Evolutionary conservation across 768 basidiomycete genomes (phyloP).

Genomic region (Cantharellus cinnabarinus): DNA sequence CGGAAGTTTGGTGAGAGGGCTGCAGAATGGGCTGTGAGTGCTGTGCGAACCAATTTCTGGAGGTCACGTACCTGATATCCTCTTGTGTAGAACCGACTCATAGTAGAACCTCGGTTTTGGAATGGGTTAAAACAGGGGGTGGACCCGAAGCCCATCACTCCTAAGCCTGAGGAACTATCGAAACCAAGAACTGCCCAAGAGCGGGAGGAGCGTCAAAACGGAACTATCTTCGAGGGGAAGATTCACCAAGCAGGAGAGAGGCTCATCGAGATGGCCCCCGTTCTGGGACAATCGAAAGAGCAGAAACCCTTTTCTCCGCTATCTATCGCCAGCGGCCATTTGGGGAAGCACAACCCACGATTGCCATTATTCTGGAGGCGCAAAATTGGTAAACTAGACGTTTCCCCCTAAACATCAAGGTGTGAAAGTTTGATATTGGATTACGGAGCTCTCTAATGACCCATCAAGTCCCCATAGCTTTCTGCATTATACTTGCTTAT

Average conservation of each 20-base stretch:
- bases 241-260: constrained; percentile 8
- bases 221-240: not conserved
- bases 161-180: not conserved
- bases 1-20: constrained; percentile 34
- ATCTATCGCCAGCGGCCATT: too few relatives aligned
- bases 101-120: constrained; percentile 41
- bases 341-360: too few relatives aligned
- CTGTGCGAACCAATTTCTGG: constrained; percentile 6
- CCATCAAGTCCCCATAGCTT: too few relatives aligned
- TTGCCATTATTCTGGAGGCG: too few relatives aligned
- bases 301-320: too few relatives aligned
- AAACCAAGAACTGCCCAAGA: not conserved
- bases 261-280: not conserved
- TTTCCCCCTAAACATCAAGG: too few relatives aligned
- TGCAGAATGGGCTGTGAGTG: constrained; percentile 41
- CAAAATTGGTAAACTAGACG: too few relatives aligned
- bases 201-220: not conserved
- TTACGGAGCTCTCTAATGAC: too few relatives aligned
- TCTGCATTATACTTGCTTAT: too few relatives aligned
- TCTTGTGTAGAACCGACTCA: constrained; percentile 34
- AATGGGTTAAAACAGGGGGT: constrained; percentile 14
- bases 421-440: too few relatives aligned
- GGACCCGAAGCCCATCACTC: not conserved
- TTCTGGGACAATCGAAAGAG: too few relatives aligned
- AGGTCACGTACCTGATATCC: constrained; percentile 6